A percentile compares a stretch with the other conserved stretches of the same genome.
phyloP scores from a whole-genome alignment of 768 basidiomycete genomes.

The Termitomyces sp. region DNA sequence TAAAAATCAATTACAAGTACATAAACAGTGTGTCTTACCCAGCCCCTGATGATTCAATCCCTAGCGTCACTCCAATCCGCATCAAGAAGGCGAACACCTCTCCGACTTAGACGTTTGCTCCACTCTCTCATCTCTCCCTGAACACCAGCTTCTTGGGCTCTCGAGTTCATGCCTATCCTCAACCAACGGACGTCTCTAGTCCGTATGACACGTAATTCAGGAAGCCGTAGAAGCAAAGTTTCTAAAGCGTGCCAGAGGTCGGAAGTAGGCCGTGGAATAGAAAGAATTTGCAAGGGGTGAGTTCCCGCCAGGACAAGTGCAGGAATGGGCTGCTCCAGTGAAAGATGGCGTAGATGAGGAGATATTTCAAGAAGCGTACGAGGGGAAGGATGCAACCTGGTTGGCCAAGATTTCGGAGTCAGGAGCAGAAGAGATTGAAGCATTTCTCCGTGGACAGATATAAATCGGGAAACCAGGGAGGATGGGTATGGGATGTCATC shows the following conservation, averaged over 20 bases:
- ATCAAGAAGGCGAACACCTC: conserved; percentile 64
- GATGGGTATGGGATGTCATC: conserved; percentile 60
- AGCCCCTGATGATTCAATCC: conserved; percentile 7
- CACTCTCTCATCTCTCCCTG: conserved; percentile 82
- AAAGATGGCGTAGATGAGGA: conserved; percentile 63
- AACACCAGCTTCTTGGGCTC: conserved; percentile 70
- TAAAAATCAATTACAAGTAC: not conserved
- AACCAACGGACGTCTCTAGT: conserved; percentile 74
- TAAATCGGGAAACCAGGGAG: conserved; percentile 56
- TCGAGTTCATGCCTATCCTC: conserved; percentile 56
- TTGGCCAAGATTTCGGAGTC: conserved; percentile 71
- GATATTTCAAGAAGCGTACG: conserved; percentile 41
- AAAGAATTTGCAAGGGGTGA: conserved; percentile 59
- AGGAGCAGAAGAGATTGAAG: conserved; percentile 64
- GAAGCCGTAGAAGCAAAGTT: conserved; percentile 51
- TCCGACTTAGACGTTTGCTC: conserved; percentile 56
- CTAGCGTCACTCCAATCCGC: conserved; percentile 62
- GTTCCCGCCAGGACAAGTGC: conserved; percentile 30
- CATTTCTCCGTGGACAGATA: conserved; percentile 51
- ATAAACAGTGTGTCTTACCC: not conserved
- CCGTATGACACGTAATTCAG: conserved; percentile 53
- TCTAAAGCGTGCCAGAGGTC: conserved; percentile 60
- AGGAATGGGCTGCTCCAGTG: conserved; percentile 70
- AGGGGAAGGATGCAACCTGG: conserved; percentile 53
- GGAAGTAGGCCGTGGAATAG: conserved; percentile 68